A percentile compares a stretch with the other conserved stretches of the same genome.
Conservation (phyloP, 2,329 filamentous ascomycete species). For the Epichloe elymi region DNA sequence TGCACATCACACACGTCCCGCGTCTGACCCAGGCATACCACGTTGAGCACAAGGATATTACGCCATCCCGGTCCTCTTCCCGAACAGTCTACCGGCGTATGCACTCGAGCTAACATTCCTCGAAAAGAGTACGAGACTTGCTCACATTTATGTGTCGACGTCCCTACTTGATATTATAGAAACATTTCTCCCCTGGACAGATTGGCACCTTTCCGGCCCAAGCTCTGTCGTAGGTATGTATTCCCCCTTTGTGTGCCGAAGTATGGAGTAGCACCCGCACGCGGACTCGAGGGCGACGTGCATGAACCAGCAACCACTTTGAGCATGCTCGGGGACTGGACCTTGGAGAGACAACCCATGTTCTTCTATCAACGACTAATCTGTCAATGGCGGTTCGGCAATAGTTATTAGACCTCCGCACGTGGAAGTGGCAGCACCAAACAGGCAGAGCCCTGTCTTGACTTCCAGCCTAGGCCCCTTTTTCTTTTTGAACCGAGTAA, state of each 20-base stretch:
- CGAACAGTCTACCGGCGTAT: not conserved
- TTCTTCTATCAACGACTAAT: not conserved
- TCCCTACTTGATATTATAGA: not conserved
- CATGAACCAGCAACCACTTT: not conserved
- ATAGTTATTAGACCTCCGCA: not conserved
- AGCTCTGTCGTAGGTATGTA: not conserved
- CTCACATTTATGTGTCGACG: not conserved
- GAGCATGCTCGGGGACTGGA: not conserved
- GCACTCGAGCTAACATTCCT: conserved; percentile 3
- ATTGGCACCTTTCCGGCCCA: not conserved
- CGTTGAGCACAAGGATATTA: not conserved
- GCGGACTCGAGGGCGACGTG: not conserved
- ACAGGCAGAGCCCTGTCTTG: not conserved
- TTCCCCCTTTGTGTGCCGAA: not conserved
- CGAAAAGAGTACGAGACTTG: not conserved
- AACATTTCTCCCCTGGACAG: not conserved
- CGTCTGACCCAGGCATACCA: not conserved
- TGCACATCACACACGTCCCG: not conserved
- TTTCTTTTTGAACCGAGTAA: not conserved
- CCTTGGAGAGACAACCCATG: not conserved
- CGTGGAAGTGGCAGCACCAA: not conserved
- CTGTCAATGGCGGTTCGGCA: not conserved
- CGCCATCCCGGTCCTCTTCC: conserved; percentile 2
- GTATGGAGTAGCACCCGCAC: not conserved
- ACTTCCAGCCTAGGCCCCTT: not conserved